Percentiles rank a stretch among this genome's conserved stretches.
phyloP scores from a whole-genome alignment of 2,329 filamentous ascomycete species.

The Claviceps sp. region DNA sequence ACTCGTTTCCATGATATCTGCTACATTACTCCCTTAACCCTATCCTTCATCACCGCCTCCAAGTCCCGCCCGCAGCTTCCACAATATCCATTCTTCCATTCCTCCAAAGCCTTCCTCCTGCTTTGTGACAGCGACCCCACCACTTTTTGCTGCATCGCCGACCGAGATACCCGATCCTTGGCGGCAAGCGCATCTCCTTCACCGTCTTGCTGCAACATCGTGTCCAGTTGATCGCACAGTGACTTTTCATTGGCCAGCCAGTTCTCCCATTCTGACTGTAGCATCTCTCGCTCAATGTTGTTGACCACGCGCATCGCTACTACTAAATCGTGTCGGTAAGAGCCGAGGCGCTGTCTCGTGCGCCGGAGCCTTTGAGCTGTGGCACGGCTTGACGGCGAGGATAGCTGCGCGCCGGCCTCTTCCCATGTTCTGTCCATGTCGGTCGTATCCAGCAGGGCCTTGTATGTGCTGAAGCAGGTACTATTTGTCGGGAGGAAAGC shows the following conservation, averaged over 20 bases:
- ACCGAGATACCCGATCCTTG: constrained; percentile 8
- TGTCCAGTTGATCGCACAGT: constrained; percentile 53
- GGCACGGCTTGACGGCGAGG: constrained; percentile 34
- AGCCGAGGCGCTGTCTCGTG: constrained; percentile 70
- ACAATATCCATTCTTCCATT: constrained; percentile 42
- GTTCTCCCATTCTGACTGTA: constrained; percentile 82
- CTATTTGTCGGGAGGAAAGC: constrained; percentile 30
- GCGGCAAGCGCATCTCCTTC: constrained; percentile 8
- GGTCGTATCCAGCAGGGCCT: constrained; percentile 41
- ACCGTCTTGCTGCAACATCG: constrained; percentile 25
- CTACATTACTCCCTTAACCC: constrained; percentile 13
- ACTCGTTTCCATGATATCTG: no score
- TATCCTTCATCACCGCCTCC: constrained; percentile 17
- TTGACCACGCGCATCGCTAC: constrained; percentile 88
- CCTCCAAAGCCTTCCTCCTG: constrained; percentile 24
- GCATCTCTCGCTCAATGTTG: constrained; percentile 71
- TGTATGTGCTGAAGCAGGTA: constrained; percentile 50
- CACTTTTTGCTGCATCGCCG: constrained; percentile 18
- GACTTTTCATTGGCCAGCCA: constrained; percentile 73
- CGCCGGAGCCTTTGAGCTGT: constrained; percentile 56
- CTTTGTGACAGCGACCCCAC: constrained; percentile 17
- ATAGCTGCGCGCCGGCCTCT: constrained; percentile 33
- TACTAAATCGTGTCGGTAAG: constrained; percentile 78
- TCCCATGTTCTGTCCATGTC: constrained; percentile 45
- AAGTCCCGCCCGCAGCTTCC: constrained; percentile 40